Conservation (phyloP, 192 early-diverging fungal genomes). For the Coemansia guatemalensis region DNA sequence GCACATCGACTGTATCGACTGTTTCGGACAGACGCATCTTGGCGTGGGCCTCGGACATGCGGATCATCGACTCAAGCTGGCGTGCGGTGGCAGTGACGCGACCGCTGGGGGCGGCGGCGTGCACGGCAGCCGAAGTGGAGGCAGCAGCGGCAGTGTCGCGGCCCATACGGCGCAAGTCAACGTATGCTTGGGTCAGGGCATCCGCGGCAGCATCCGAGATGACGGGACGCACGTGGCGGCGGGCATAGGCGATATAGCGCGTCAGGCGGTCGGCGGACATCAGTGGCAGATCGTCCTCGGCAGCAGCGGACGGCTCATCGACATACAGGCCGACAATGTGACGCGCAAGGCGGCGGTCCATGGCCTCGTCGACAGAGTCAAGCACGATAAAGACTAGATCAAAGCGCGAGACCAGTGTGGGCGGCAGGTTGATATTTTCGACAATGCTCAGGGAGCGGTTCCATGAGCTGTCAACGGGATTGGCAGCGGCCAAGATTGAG, state of each 20-base stretch:
- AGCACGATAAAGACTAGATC: slow-evolving; percentile 92
- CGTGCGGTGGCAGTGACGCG: slow-evolving; percentile 90
- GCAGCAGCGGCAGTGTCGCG: slow-evolving; percentile 22
- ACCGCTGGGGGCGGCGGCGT: slow-evolving; percentile 44
- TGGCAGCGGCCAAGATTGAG: slow-evolving; percentile 91
- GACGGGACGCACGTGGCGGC: slow-evolving; percentile 69
- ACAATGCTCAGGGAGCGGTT: slow-evolving; percentile 77
- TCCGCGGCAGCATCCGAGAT: slow-evolving; percentile 77
- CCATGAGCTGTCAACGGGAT: slow-evolving; percentile 91
- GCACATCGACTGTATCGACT: slow-evolving; percentile 82
- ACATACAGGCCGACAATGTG: slow-evolving; percentile 87
- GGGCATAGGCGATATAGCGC: slow-evolving; percentile 90
- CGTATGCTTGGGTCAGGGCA: slow-evolving; percentile 77
- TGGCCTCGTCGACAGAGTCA: slow-evolving; percentile 82
- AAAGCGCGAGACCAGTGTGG: slow-evolving; percentile 93
- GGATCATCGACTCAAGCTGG: slow-evolving; percentile 97
- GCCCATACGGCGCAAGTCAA: slow-evolving; percentile 78
- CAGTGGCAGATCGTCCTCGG: slow-evolving; percentile 4
- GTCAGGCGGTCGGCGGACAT: slow-evolving; percentile 81
- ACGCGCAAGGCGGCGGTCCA: slow-evolving; percentile 84
- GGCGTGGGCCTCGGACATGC: slow-evolving; percentile 91
- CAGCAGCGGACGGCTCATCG: slow-evolving; percentile 53
- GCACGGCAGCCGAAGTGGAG: slow-evolving; percentile 46
- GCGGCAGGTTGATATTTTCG: slow-evolving; percentile 88
- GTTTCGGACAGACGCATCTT: slow-evolving; percentile 76